Conservation (phyloP, 225 moss, liverwort and hornwort genomes). For the Sphagnum contortum region DNA sequence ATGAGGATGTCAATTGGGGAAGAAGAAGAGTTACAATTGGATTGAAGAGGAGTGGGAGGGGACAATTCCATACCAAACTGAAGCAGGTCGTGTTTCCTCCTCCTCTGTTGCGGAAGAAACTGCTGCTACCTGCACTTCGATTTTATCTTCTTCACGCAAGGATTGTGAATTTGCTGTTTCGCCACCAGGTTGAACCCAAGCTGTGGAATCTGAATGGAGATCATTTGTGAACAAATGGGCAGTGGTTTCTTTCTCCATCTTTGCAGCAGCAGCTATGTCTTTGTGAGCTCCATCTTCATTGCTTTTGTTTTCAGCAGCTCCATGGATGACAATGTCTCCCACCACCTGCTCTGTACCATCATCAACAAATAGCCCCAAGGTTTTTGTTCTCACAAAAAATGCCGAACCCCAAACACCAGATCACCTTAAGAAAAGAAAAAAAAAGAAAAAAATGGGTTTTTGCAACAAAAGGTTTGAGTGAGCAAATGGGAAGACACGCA, state of each 20-base stretch:
- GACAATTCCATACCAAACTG: constrained; percentile 28
- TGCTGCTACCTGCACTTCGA: constrained; percentile 9
- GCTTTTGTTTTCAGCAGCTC: constrained; percentile 6
- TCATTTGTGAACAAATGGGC: neutral
- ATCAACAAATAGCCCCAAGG: constrained; percentile 1
- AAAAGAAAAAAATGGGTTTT: neutral
- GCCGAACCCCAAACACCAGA: neutral
- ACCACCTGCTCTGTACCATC: constrained; percentile 14
- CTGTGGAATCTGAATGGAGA: constrained; percentile 4
- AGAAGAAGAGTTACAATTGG: too few species aligned
- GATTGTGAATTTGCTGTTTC: too few species aligned
- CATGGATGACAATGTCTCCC: constrained; percentile 3
- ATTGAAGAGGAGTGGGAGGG: too few species aligned
- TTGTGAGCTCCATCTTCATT: constrained; percentile 6
- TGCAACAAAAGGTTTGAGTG: neutral
- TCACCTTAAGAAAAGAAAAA: constrained; percentile 3
- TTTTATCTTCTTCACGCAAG: neutral
- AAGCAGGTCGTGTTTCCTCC: constrained; percentile 52
- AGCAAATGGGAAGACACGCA: constrained; percentile 4
- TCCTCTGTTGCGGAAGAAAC: constrained; percentile 17
- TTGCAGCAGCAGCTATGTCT: constrained; percentile 5
- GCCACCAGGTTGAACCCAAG: too few species aligned
- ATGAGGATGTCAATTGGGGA: too few species aligned
- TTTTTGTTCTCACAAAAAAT: too few species aligned
- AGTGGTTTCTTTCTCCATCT: constrained; percentile 15